Conservation (phyloP, 2,329 filamentous ascomycete species). For the Sporothrix pallida region DNA sequence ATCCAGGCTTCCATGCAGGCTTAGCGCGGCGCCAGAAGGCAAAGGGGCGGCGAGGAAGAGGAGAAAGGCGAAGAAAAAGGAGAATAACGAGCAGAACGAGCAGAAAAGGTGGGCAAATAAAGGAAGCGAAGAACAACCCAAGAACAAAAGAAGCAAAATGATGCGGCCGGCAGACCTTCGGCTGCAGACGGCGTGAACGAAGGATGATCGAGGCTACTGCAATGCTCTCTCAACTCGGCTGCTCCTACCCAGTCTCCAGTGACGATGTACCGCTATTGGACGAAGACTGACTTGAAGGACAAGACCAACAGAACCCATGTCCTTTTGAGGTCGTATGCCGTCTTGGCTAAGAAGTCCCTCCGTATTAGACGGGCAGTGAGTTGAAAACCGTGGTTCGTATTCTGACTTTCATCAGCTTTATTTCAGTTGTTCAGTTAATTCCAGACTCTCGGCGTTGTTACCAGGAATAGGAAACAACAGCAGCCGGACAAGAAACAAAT, state of each 20-base stretch:
- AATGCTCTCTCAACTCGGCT: neutral
- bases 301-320: too few relatives aligned
- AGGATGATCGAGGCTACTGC: neutral
- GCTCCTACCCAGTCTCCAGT: neutral
- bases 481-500: too few relatives aligned
- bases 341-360: neutral
- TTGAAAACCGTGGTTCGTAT: neutral
- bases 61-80: neutral
- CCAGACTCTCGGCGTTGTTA: too few relatives aligned
- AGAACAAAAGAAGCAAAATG: neutral
- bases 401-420: neutral
- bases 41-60: neutral
- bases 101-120: neutral
- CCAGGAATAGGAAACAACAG: too few relatives aligned
- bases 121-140: neutral
- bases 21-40: slow-evolving; percentile 21
- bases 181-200: too few relatives aligned
- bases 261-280: neutral
- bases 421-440: too few relatives aligned
- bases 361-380: too few relatives aligned
- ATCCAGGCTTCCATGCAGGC: slow-evolving; percentile 26
- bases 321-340: neutral
- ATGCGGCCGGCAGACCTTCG: too few relatives aligned
- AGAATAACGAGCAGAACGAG: neutral
- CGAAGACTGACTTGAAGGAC: too few relatives aligned